phyloP scores from a whole-genome alignment of 805 yeast genomes.

The Schizosaccharomyces lindneri region DNA sequence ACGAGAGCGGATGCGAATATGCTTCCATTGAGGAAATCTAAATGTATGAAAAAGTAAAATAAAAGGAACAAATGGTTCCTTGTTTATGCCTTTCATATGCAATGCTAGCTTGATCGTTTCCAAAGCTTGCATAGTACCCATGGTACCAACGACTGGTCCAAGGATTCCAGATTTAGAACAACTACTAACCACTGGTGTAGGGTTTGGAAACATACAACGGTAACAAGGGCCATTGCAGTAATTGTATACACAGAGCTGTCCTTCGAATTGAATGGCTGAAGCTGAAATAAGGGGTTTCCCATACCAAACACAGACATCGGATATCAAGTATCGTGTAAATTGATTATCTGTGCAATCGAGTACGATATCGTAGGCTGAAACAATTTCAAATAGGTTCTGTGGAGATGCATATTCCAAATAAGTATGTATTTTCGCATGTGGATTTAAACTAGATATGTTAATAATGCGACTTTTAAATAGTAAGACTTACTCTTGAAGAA shows the following conservation, averaged over 20 bases:
- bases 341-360: conserved; percentile 93
- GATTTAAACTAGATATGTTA: conserved; percentile 26
- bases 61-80: conserved; percentile 41
- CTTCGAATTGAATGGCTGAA: conserved; percentile 75
- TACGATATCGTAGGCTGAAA: conserved; percentile 44
- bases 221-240: conserved; percentile 69
- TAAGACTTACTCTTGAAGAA: conserved; percentile 17
- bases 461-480: background rate
- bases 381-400: conserved; percentile 36
- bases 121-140: conserved; percentile 72
- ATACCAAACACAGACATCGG: conserved; percentile 44
- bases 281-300: conserved; percentile 53
- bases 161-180: conserved; percentile 86
- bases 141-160: conserved; percentile 86
- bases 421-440: conserved; percentile 28
- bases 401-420: conserved; percentile 15
- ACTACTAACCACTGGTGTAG: conserved; percentile 19
- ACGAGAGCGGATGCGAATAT: conserved; percentile 56
- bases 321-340: conserved; percentile 57
- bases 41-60: conserved; percentile 38
- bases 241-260: conserved; percentile 48
- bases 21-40: conserved; percentile 28
- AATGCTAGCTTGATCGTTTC: conserved; percentile 59
- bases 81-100: conserved; percentile 21
- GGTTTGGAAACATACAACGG: conserved; percentile 72